Base-by-base conservation (phyloP, 768 basidiomycete genomes). In the Xanthoconium purpureum region DNA sequence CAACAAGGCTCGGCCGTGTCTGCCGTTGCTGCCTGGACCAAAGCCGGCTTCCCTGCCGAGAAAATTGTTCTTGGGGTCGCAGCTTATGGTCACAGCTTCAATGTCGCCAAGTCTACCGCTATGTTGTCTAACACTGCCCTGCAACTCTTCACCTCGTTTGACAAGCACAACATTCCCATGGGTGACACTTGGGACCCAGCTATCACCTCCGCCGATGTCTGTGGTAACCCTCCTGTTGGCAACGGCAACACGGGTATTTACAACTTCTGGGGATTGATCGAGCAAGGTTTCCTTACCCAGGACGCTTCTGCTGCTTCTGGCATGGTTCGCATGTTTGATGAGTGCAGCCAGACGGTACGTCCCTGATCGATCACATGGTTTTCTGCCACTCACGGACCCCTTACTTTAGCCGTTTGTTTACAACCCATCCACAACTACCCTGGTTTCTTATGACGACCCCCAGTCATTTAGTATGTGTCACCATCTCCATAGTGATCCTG, bases 41-140 rank as follows among this genome's bases (percentile, higher is more conserved):
- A 65, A 0, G 93, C 93, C 38, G 89, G 90, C 12, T 85, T 98
- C 73, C 88, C 93, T 17, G 72, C 78, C 9, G 55, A 58, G 50
- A 73, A 89, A 74, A 85, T 96, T 55, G 83, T 93, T 30, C 82
- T 98, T 8, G 95, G 94, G 51, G 84, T 96, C 1, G 83, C 94
- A 13, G 75, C 87, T 17, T 96, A 92, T 71, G 91, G 91, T 1
- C 92, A 92, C 72, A 84, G 90, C 20, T 94, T 77, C 77, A 72
- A 40, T 0, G 70, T 71, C 5, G 20, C 60, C 18, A 60, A 60
- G n/a, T 66, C 68, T 29, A 57, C 65, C 4, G 65, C 67, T 29
- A 56, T 66, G 51, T 50, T 66, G 51, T 50, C 62, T 15, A 52
- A 46, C 11, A 44, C 12, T 48, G 59, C 62, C 10, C 67, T 87